These are phyloP conservation scores for Apium graveolens DNA, from an alignment of 129 eudicot species.

Conservation along the genomic window DNA sequence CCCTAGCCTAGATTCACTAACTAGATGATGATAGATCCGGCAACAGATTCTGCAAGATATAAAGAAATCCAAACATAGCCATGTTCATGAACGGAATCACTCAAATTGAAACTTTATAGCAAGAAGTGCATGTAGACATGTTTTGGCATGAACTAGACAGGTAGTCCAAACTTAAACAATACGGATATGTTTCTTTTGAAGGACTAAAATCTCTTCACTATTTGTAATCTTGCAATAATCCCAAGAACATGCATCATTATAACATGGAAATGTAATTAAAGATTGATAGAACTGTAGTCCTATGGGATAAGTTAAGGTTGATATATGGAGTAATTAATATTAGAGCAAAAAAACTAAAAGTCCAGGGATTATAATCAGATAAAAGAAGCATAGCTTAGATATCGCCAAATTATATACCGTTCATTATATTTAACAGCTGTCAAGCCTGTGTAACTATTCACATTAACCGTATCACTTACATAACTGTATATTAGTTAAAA, in stretches of 20 bases:
- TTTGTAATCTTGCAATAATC: neutral
- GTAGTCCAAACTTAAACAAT: neutral
- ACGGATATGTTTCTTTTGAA: neutral
- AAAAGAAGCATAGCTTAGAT: neutral
- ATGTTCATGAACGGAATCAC: neutral
- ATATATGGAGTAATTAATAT: too few species aligned
- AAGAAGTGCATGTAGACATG: conserved; percentile 1
- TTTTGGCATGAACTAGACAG: neutral
- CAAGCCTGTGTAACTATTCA: neutral
- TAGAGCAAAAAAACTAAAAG: too few species aligned
- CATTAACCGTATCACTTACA: neutral
- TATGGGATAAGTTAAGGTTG: neutral
- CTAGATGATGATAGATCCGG: neutral
- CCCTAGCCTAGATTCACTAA: neutral
- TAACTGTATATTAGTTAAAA: neutral
- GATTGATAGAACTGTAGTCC: neutral
- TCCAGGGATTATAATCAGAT: neutral
- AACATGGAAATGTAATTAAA: neutral
- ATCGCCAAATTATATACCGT: neutral
- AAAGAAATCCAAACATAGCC: neutral
- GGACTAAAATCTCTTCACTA: neutral
- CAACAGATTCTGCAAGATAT: neutral
- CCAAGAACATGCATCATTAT: neutral
- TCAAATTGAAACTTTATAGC: neutral
- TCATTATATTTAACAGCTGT: neutral